A percentile compares a stretch with the other conserved stretches of the same genome.
Conservation (phyloP, 345 rosid species). For the Lepidium africanum region DNA sequence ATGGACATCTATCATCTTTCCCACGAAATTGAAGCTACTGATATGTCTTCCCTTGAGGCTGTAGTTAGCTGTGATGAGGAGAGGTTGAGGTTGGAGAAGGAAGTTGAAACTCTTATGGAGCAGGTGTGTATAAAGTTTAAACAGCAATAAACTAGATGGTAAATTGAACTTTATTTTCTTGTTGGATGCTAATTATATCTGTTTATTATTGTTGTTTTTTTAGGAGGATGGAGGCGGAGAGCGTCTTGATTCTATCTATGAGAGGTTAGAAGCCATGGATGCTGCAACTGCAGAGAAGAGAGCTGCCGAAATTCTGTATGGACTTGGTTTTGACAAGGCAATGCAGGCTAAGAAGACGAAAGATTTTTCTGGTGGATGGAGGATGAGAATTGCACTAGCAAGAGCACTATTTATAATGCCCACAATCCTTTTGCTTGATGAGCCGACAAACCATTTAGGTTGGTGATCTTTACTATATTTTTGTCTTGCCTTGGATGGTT, state of each 20-base stretch:
- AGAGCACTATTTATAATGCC: conserved; percentile 94
- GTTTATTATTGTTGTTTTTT: background rate
- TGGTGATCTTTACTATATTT: background rate
- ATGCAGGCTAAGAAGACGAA: conserved; percentile 91
- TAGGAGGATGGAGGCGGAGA: conserved; percentile 99
- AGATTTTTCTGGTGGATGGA: conserved; percentile 99
- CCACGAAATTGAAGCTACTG: conserved; percentile 92
- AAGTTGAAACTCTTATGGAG: conserved; percentile 60
- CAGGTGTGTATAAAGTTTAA: conserved; percentile 40
- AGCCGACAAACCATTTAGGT: conserved; percentile 98
- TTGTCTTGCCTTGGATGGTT: background rate
- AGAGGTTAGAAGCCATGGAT: conserved; percentile 88
- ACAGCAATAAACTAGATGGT: background rate
- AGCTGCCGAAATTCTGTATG: conserved; percentile 92
- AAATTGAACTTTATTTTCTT: background rate
- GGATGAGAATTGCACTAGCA: conserved; percentile 98
- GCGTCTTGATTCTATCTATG: conserved; percentile 79
- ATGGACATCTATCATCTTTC: conserved; percentile 91
- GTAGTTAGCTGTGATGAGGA: conserved; percentile 93
- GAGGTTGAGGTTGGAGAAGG: conserved; percentile 84
- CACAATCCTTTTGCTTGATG: conserved; percentile 89
- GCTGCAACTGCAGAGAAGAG: conserved; percentile 98
- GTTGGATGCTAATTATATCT: background rate
- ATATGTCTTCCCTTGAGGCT: conserved; percentile 87
- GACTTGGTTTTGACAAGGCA: conserved; percentile 86